Evolutionary conservation across 108 stramenopile species (phyloP), one percentile per base, ranked within the genome.

Genomic region (Nannochloropsis oceanica): DNA sequence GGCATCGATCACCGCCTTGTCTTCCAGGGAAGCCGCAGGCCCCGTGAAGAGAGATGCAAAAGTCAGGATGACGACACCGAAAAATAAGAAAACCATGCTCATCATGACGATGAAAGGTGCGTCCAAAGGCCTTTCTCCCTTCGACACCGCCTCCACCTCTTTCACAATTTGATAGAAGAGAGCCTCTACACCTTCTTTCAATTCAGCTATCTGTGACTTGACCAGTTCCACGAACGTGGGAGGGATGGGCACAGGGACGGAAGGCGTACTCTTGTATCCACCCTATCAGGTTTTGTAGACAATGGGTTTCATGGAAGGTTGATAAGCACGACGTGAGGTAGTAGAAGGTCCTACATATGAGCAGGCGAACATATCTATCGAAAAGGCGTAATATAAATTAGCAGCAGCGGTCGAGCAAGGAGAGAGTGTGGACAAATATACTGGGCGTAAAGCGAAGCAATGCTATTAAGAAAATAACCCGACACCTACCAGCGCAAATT

Each of bases 401-500:
- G 34, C 34, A 34, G 34, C 34, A 34, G 34, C 34, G 34, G 34
- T 34, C 34, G 34, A 34, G 34, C 34, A 34, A 3, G 34, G 34
- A 34, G 34, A 34, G 34, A 34, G 34, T 34, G 34, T 5, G 34
- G 34, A 34, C 34, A 34, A 34, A 34, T 3, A 34, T 34, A 3
- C 34, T 5, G 5, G 5, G 5, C 34, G 1, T 34, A 34, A 34
- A 34, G 34, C 5, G 34, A 34, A 34, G 34, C 34, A 34, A 34
- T 5, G 34, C 34, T 34, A 34, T 34, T 5, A 1, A 34, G 34
- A 34, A 34, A 5, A 9, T 26, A 25, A 14, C 80, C 27, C 46
- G 79, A 34, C 84, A 9, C 87, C 84, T 34, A 79, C 84, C 80
- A 42, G 46, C 84, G 84, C 87, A 34, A 79, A 92, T 8, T 44